Percentiles rank a stretch among this genome's conserved stretches.
Conservation (phyloP, 371 early-diverging fungal species). For the Gilbertella persicaria region DNA sequence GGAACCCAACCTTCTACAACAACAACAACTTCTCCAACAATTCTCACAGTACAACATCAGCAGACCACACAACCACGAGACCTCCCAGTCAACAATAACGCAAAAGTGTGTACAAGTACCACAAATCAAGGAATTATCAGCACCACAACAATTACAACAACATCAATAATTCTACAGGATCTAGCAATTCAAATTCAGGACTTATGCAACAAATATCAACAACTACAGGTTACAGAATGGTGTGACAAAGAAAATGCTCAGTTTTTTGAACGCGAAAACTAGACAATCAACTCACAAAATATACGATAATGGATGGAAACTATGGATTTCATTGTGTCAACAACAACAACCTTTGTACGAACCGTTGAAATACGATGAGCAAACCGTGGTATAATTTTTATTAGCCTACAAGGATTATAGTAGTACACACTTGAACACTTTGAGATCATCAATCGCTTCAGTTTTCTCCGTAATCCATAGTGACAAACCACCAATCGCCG, state of each 20-base stretch:
- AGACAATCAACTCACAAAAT: neutral
- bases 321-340: slow-evolving; percentile 2
- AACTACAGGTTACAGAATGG: neutral
- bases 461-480: slow-evolving; percentile 1
- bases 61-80: slow-evolving; percentile 5
- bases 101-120: neutral
- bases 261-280: neutral
- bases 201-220: slow-evolving; percentile 15
- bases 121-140: neutral
- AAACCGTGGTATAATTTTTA: neutral
- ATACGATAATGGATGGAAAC: slow-evolving; percentile 9
- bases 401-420: neutral
- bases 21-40: slow-evolving; percentile 4
- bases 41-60: slow-evolving; percentile 10
- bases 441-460: slow-evolving; percentile 12
- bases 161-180: slow-evolving; percentile 12
- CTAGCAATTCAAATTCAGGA: slow-evolving; percentile 22
- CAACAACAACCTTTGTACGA: neutral
- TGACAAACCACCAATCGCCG: neutral
- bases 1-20: slow-evolving; percentile 9
- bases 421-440: neutral
- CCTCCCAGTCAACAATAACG: slow-evolving; percentile 1
- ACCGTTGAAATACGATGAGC: neutral
- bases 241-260: neutral
- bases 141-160: slow-evolving; percentile 5